A percentile compares a stretch with the other conserved stretches of the same genome.
Evolutionary conservation across 202 grass and related monocot species (phyloP).

Genomic region (Musa balbisiana): DNA sequence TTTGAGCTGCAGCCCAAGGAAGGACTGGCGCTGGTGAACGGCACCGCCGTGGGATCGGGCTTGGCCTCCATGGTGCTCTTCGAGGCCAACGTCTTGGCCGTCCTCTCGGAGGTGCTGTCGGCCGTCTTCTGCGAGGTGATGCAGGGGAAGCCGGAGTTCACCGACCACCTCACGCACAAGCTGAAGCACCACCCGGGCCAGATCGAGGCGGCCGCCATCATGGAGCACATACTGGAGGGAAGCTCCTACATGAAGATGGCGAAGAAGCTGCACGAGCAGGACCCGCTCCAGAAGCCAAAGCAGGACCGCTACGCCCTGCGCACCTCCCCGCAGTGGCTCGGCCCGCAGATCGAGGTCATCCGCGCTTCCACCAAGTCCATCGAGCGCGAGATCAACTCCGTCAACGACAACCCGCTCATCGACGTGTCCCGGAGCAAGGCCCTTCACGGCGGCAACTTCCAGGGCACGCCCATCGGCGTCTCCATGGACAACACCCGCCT

Average conservation of each 20-base stretch:
- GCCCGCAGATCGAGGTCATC: conserved; percentile 86
- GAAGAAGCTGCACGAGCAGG: conserved; percentile 24
- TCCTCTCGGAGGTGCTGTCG: conserved; percentile 37
- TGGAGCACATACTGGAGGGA: conserved; percentile 63
- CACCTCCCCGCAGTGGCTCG: conserved; percentile 85
- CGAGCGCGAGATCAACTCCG: conserved; percentile 92
- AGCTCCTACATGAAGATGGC: conserved; percentile 72
- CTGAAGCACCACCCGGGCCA: conserved; percentile 71
- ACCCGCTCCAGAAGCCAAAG: conserved; percentile 46
- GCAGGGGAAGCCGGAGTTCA: conserved; percentile 57
- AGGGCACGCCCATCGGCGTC: conserved; percentile 85
- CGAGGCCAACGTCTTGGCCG: conserved; percentile 34
- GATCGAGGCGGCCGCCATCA: conserved; percentile 64
- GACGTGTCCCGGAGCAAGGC: conserved; percentile 91
- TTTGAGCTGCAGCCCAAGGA: conserved; percentile 69
- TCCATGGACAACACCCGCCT: conserved; percentile 97
- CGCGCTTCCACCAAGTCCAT: conserved; percentile 78
- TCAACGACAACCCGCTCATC: conserved; percentile 92
- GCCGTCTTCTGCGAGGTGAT: conserved; percentile 60
- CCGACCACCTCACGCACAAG: conserved; percentile 59
- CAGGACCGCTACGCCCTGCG: conserved; percentile 55
- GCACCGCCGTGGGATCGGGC: conserved; percentile 50
- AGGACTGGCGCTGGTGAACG: conserved; percentile 57
- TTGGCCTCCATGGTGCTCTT: conserved; percentile 42
- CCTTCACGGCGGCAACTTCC: conserved; percentile 90